Conservation (phyloP, 2,329 filamentous ascomycete genomes). For the Colletotrichum sp. region DNA sequence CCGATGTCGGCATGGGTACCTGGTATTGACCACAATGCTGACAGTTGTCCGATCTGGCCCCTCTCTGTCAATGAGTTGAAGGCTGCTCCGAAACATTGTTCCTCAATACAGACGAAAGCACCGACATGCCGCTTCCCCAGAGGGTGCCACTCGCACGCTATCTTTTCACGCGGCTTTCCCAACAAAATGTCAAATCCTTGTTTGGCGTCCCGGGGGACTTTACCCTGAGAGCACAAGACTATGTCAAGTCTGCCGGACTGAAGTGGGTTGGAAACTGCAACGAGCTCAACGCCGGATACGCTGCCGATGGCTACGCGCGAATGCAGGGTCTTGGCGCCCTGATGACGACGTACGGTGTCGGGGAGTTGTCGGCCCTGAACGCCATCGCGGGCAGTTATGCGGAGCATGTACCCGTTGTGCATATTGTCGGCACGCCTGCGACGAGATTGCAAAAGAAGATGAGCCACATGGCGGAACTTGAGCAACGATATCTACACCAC, state of each 20-base stretch:
- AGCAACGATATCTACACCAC: background rate
- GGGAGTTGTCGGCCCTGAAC: constrained; percentile 62
- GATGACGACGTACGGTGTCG: constrained; percentile 66
- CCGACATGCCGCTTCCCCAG: background rate
- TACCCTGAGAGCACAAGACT: constrained; percentile 41
- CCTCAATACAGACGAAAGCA: background rate
- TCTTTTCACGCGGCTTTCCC: constrained; percentile 62
- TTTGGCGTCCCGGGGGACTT: constrained; percentile 53
- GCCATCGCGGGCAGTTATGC: constrained; percentile 63
- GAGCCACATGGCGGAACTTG: background rate
- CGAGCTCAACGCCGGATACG: constrained; percentile 63
- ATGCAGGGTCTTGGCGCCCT: constrained; percentile 54
- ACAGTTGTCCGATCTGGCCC: background rate
- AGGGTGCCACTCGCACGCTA: constrained; percentile 55
- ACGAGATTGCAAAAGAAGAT: constrained; percentile 39
- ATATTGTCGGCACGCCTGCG: constrained; percentile 60
- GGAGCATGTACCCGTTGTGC: constrained; percentile 60
- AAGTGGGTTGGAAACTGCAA: constrained; percentile 59
- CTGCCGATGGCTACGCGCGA: constrained; percentile 62
- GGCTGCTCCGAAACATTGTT: background rate
- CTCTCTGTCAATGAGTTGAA: background rate
- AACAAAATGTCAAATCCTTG: constrained; percentile 63
- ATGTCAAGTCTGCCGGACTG: constrained; percentile 39
- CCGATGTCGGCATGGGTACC: background rate
- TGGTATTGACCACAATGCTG: background rate